phyloP scores from a whole-genome alignment of 805 yeast genomes.

The Tetrapisispora phaffii region DNA sequence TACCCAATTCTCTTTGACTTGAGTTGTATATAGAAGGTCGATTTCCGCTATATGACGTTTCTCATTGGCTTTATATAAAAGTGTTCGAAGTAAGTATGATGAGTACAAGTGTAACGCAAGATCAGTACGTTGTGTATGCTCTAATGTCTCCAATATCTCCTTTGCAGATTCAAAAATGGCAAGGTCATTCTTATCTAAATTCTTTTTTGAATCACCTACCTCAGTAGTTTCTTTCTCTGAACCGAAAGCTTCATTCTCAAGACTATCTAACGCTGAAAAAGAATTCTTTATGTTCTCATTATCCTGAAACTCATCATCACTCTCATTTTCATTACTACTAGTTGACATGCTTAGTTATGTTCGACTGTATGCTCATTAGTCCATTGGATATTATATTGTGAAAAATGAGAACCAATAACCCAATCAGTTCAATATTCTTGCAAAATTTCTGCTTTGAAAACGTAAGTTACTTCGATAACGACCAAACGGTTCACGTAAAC shows the following conservation, averaged over 20 bases:
- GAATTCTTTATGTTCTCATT: background rate
- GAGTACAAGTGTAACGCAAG: slow-evolving; percentile 58
- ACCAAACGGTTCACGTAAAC: too few species aligned
- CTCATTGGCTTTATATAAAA: slow-evolving; percentile 21
- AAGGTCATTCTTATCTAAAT: background rate
- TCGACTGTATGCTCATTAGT: background rate
- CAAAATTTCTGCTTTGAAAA: too few species aligned
- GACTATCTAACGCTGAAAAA: background rate
- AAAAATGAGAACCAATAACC: too few species aligned
- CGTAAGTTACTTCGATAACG: too few species aligned
- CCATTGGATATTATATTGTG: background rate
- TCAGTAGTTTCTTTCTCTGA: background rate
- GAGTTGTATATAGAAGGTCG: slow-evolving; percentile 32
- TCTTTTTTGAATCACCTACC: background rate
- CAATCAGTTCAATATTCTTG: too few species aligned
- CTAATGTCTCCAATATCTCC: slow-evolving; percentile 34
- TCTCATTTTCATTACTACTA: background rate
- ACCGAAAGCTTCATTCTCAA: background rate
- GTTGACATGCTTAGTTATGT: background rate
- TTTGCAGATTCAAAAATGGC: slow-evolving; percentile 10
- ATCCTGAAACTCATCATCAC: background rate
- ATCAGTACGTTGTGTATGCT: slow-evolving; percentile 43
- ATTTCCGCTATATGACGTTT: slow-evolving; percentile 26
- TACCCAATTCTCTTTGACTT: slow-evolving; percentile 34
- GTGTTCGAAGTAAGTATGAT: slow-evolving; percentile 32